These are phyloP conservation scores for Leccinum pachyderme DNA, from an alignment of 1,284 basidiomycete genomes.

Conservation along the genomic window DNA sequence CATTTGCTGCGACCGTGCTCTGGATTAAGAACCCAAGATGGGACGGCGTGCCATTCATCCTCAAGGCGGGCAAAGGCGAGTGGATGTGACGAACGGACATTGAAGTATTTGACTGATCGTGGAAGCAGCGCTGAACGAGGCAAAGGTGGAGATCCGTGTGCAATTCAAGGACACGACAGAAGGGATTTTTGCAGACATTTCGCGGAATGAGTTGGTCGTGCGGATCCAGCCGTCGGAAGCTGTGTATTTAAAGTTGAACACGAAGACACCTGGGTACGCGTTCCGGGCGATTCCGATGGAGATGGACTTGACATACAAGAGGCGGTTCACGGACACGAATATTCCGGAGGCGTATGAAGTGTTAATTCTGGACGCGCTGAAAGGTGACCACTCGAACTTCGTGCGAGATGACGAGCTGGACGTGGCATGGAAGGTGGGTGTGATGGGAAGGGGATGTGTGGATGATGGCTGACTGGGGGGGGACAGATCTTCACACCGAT, in stretches of 20 bases:
- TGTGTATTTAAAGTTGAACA: slow-evolving; percentile 93
- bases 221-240: slow-evolving; percentile 95
- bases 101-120: slow-evolving; percentile 10
- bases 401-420: slow-evolving; percentile 95
- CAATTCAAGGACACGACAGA: slow-evolving; percentile 96
- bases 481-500: slow-evolving; percentile 90
- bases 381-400: slow-evolving; percentile 89
- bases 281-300: slow-evolving; percentile 90
- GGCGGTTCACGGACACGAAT: slow-evolving; percentile 82
- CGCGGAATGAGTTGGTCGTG: slow-evolving; percentile 92
- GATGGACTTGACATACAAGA: slow-evolving; percentile 97
- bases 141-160: slow-evolving; percentile 94
- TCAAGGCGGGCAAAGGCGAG: slow-evolving; percentile 94
- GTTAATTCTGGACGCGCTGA: slow-evolving; percentile 86
- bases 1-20: slow-evolving; percentile 85
- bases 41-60: slow-evolving; percentile 97
- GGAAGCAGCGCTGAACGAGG: slow-evolving; percentile 82
- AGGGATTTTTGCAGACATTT: slow-evolving; percentile 94
- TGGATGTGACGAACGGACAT: slow-evolving; percentile 3
- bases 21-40: slow-evolving; percentile 93
- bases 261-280: slow-evolving; percentile 87
- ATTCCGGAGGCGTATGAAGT: slow-evolving; percentile 96
- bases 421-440: slow-evolving; percentile 86
- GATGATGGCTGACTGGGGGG: slow-evolving; percentile 7
- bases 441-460: slow-evolving; percentile 3